Conservation (phyloP, 768 basidiomycete genomes). For the Trametes villosa region DNA sequence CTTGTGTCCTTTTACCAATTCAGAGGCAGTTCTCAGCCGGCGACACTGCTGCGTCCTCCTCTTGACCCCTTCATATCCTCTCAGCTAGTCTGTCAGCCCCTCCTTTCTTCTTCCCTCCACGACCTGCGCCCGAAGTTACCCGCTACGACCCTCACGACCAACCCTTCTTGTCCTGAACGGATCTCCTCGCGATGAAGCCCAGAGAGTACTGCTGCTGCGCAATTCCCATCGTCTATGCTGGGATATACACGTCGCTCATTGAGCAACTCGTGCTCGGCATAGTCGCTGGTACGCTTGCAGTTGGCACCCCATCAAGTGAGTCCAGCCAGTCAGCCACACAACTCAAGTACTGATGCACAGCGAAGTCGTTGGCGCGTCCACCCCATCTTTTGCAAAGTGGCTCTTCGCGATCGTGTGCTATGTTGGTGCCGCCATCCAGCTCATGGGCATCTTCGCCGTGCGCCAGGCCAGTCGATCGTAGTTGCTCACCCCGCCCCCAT, state of each 20-base stretch:
- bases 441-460: slow-evolving; percentile 87
- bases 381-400: slow-evolving; percentile 75
- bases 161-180: not conserved
- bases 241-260: slow-evolving; percentile 78
- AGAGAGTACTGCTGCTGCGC: slow-evolving; percentile 94
- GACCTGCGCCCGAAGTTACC: not conserved
- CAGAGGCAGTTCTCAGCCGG: slow-evolving; percentile 2
- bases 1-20: not conserved
- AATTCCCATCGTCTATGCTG: slow-evolving; percentile 87
- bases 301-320: slow-evolving; percentile 83
- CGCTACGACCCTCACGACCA: slow-evolving; percentile 16
- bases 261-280: slow-evolving; percentile 77
- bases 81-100: slow-evolving; percentile 13
- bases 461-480: slow-evolving; percentile 56
- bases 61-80: slow-evolving; percentile 3
- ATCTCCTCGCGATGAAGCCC: slow-evolving; percentile 56
- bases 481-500: not conserved
- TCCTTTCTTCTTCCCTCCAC: slow-evolving; percentile 10
- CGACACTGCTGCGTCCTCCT: slow-evolving; percentile 10
- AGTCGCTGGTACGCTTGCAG: slow-evolving; percentile 69
- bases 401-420: slow-evolving; percentile 81
- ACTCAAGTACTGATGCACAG: not conserved
- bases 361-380: slow-evolving; percentile 83
- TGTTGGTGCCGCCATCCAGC: slow-evolving; percentile 72
- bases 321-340: slow-evolving; percentile 11